Evolutionary conservation across 495 filamentous ascomycete genomes (phyloP).

Genomic region (Thermothielavioides terrestris): DNA sequence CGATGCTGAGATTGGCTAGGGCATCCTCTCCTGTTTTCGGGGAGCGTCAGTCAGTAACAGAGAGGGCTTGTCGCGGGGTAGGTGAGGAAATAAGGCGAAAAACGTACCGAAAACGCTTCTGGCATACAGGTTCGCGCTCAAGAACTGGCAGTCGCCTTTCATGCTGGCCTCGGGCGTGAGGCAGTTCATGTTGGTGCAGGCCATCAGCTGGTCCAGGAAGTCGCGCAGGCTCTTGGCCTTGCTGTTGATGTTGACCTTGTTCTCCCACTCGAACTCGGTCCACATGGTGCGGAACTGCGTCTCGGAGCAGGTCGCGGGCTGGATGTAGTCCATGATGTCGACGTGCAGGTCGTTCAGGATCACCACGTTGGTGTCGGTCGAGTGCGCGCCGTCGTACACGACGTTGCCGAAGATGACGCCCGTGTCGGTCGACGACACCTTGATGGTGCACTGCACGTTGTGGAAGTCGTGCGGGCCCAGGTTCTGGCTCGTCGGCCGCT

Average conservation of each 20-base stretch:
- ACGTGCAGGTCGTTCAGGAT: slow-evolving; percentile 98
- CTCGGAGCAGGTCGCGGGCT: slow-evolving; percentile 92
- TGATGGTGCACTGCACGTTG: slow-evolving; percentile 98
- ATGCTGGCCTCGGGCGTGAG: slow-evolving; percentile 92
- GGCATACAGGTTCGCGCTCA: slow-evolving; percentile 95
- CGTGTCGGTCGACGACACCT: slow-evolving; percentile 96
- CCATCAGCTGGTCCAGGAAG: slow-evolving; percentile 92
- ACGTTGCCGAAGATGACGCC: slow-evolving; percentile 99
- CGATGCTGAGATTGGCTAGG: slow-evolving; percentile 93
- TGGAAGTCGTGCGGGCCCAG: slow-evolving; percentile 91
- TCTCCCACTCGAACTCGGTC: slow-evolving; percentile 99
- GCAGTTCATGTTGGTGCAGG: slow-evolving; percentile 97
- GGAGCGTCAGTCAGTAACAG: background rate
- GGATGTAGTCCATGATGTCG: slow-evolving; percentile 99
- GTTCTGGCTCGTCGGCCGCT: slow-evolving; percentile 92
- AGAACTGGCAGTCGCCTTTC: slow-evolving; percentile 95
- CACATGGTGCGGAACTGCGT: slow-evolving; percentile 99
- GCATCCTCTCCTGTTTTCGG: slow-evolving; percentile 81
- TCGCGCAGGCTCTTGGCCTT: slow-evolving; percentile 89
- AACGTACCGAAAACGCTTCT: slow-evolving; percentile 95
- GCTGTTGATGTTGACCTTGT: slow-evolving; percentile 99
- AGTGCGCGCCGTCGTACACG: slow-evolving; percentile 92
- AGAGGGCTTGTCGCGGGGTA: background rate
- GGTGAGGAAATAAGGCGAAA: background rate
- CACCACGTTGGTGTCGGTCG: slow-evolving; percentile 92